Base-by-base conservation (phyloP, 1,284 basidiomycete species). In the Fomes fomentarius region DNA sequence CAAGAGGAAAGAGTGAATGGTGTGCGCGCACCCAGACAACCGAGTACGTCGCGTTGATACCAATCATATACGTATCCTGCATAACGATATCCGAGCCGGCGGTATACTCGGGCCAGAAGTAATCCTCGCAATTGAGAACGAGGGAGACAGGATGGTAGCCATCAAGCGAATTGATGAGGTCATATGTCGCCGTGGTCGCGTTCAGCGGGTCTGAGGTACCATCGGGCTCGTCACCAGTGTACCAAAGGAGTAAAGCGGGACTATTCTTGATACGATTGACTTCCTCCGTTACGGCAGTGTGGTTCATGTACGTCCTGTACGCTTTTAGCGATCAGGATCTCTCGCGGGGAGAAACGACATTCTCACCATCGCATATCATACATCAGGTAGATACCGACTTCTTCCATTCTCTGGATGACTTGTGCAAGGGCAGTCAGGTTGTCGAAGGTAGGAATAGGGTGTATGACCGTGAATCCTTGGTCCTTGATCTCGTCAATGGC, bases 141-240 rank as follows among this genome's bases (percentile, higher is more conserved):
- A 91, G 75, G 0, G 87, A 88, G 31, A 90, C 82, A 0, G 88
- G 89, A 62, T 90, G 89, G 63, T 91, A 91, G 2, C 82, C 82
- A 43, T 91, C 89, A 11, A 89, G 71, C 3, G 77, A 75, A 53
- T 83, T 81, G 61, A 92, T 89, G n/a, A 84, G 71, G 58, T 85
- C 80, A 50, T 84, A 84, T 0, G 87, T 70, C 33, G 68, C 69
- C 1, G 71, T 61, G 0, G 88, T 85, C 1, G 85, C 85, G 58
- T 83, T 78, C 28, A 86, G 71, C 11, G 87, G 85, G 57, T 89
- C 87, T 21, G 76, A 78, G 1, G 81, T 77, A 33, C 89, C 89
- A 61, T 91, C 89, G 0, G 87, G 87, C 64, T 91, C 88, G 58
- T 91, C 87, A 0, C 76, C 87, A 9, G 87, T 90, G 70, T 90